A percentile compares a stretch with the other conserved stretches of the same genome.
Conservation (phyloP, 225 moss, liverwort and hornwort genomes). For the Bryoerythrophyllum caledonicum region DNA sequence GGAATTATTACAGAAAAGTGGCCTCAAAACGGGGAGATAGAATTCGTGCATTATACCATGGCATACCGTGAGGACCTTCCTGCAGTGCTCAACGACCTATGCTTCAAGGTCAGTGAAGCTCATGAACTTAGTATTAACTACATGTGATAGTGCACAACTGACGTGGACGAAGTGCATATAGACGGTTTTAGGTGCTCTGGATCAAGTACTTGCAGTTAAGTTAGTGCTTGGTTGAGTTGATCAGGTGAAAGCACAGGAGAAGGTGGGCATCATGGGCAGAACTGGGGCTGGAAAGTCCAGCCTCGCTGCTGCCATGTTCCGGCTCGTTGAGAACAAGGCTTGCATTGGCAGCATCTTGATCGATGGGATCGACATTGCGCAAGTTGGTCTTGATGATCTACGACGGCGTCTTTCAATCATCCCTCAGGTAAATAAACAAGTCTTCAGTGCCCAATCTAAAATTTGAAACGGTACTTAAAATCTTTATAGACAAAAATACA, state of each 20-base stretch:
- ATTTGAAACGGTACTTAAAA: too few species aligned
- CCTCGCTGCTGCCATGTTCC: constrained; percentile 90
- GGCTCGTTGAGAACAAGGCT: constrained; percentile 83
- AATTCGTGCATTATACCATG: constrained; percentile 86
- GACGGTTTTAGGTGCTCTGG: neutral
- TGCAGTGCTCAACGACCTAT: constrained; percentile 76
- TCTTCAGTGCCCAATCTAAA: neutral
- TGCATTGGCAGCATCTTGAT: constrained; percentile 81
- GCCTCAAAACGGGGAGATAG: constrained; percentile 80
- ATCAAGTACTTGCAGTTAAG: neutral
- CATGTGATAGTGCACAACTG: neutral
- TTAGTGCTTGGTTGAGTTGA: neutral
- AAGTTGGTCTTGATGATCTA: constrained; percentile 82
- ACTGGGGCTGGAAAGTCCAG: constrained; percentile 98
- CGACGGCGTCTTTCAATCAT: constrained; percentile 94
- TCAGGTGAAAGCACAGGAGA: constrained; percentile 69
- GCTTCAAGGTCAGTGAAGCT: constrained; percentile 64
- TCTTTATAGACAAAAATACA: too few species aligned
- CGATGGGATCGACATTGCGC: constrained; percentile 65
- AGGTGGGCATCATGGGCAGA: constrained; percentile 91
- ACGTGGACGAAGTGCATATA: neutral
- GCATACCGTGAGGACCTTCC: constrained; percentile 87
- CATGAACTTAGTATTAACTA: neutral
- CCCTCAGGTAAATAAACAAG: constrained; percentile 54
- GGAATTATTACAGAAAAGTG: constrained; percentile 78